Conservation (phyloP, 2,329 filamentous ascomycete species). For the Talaromyces sp. region DNA sequence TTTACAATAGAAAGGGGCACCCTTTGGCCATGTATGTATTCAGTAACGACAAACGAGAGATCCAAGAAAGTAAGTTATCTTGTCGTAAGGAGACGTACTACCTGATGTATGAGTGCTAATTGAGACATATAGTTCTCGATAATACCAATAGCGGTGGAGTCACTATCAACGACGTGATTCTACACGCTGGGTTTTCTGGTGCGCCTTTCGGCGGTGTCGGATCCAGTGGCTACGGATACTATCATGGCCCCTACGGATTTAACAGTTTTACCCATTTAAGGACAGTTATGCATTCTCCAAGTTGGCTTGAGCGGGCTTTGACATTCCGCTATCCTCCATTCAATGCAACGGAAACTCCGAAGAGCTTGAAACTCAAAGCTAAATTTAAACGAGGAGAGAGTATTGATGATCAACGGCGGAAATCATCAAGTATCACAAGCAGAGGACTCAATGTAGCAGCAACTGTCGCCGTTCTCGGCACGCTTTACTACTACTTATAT, state of each 20-base stretch:
- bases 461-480: background rate
- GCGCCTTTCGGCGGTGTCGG: slow-evolving; percentile 55
- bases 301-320: background rate
- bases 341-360: slow-evolving; percentile 13
- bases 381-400: slow-evolving; percentile 17
- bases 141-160: slow-evolving; percentile 50
- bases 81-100: no score
- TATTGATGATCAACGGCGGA: slow-evolving; percentile 7
- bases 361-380: slow-evolving; percentile 15
- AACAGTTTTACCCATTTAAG: slow-evolving; percentile 38
- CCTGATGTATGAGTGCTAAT: background rate
- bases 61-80: slow-evolving; percentile 6
- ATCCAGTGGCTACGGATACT: slow-evolving; percentile 49
- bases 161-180: slow-evolving; percentile 51
- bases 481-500: background rate
- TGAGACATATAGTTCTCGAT: background rate
- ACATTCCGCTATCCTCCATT: slow-evolving; percentile 16
- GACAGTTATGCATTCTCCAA: slow-evolving; percentile 20
- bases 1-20: slow-evolving; percentile 19
- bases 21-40: slow-evolving; percentile 48
- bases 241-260: slow-evolving; percentile 53
- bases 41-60: slow-evolving; percentile 29
- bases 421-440: background rate
- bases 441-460: background rate
- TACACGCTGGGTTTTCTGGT: slow-evolving; percentile 45